Evolutionary conservation across 352 stramenopile genomes (phyloP).

Genomic region (Globisporangium acanthophoron): DNA sequence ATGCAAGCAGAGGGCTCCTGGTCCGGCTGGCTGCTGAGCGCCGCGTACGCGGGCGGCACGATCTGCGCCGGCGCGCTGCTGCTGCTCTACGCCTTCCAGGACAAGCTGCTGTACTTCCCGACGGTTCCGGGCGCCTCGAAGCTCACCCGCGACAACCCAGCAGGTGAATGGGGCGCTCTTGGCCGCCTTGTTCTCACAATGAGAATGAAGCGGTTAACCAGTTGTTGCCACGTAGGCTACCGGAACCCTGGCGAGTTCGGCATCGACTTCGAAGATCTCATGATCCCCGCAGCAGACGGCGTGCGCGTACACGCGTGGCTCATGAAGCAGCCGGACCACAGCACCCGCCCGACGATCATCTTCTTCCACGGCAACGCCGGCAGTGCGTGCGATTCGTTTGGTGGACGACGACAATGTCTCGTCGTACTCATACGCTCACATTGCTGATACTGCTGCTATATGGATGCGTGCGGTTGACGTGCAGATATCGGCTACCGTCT

Average conservation of each 20-base stretch:
- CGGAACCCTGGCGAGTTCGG: conserved; percentile 79
- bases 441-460: neutral
- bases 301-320: conserved; percentile 91
- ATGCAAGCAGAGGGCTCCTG: conserved; percentile 42
- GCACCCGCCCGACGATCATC: conserved; percentile 78
- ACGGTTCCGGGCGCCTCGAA: conserved; percentile 72
- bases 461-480: neutral
- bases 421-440: neutral
- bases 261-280: conserved; percentile 89
- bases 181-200: too few species aligned
- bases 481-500: conserved; percentile 92
- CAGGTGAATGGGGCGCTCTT: conserved; percentile 21
- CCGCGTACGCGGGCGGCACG: conserved; percentile 54
- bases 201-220: neutral
- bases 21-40: conserved; percentile 54
- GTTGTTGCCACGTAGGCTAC: conserved; percentile 49
- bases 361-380: conserved; percentile 96
- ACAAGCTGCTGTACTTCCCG: conserved; percentile 81
- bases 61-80: conserved; percentile 52
- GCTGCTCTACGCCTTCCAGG: conserved; percentile 80
- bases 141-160: conserved; percentile 76
- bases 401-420: neutral
- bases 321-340: conserved; percentile 76
- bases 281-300: conserved; percentile 80
- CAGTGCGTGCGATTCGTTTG: conserved; percentile 34